Base-by-base conservation (phyloP, 2,329 filamentous ascomycete genomes). In the Leptodontidium sp. region DNA sequence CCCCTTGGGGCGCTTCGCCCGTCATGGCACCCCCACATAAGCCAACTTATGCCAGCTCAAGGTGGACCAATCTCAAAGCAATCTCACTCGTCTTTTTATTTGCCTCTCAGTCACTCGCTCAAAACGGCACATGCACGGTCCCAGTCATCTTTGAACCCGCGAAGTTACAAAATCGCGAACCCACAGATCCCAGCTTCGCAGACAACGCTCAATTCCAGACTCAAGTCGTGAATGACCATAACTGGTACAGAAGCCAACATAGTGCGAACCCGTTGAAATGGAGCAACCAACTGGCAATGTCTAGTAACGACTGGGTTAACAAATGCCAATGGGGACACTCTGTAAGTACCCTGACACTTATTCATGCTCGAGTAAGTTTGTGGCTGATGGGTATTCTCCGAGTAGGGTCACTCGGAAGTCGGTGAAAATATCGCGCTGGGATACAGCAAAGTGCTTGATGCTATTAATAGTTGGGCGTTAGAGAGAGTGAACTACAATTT, bases 401-500 rank as follows among this genome's bases (percentile, higher is more conserved):
- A 14, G 32, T 38, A n/a, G 32, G 17, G 6, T 4, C 17, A 58
- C n/a, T 4, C 7, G 12, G 55, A n/a, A 14, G 35, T 43, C n/a
- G 57, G 64, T 32, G 64, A 66, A 5, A 66, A 66, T 12, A 61
- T 66, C 1, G 55, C 64, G 12, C 32, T 58, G 6, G 64, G 58
- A 29, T 61, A 61, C 29, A 47, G 40, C 24, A 61, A 26, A 15
- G 45, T 47, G 15, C 40, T 47, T 3, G 40, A 32, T 32, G 40
- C 40, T 9, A 49, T 50, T 21, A 50, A 61, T 24, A 40, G 4
- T 9, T 61, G 66, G 66, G 66, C 49, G 7, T 45, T 61, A 6
- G 66, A 67, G 43, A 26, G 66, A 32, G 43, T 40, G n/a, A 47
- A 38, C 29, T 67, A 67, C 17, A 64, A 64, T 17, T 64, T 53